Conservation (phyloP, 768 basidiomycete genomes). For the Tylopilus balloui region DNA sequence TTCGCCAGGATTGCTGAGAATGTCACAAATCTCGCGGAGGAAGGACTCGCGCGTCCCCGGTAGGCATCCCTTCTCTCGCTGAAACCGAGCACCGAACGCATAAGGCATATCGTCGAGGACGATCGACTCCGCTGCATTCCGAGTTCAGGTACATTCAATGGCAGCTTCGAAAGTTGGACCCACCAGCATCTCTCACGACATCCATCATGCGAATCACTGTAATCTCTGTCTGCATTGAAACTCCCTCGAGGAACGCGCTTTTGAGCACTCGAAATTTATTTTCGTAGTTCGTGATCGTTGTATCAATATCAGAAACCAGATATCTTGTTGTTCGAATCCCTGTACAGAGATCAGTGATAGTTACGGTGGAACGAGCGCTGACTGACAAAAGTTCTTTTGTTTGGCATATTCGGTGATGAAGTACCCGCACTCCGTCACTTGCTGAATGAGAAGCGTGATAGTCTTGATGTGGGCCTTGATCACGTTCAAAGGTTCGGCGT, state of each 20-base stretch:
- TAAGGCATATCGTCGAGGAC: no score
- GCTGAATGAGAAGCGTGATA: not conserved
- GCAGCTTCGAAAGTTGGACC: not conserved
- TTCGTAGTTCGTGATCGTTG: not conserved
- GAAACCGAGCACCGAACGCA: no score
- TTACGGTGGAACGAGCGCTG: not conserved
- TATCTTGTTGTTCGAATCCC: not conserved
- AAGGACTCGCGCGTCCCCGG: not conserved
- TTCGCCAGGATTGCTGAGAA: not conserved
- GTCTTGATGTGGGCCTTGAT: not conserved
- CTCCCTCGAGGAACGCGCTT: not conserved
- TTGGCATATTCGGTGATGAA: slow-evolving; percentile 2
- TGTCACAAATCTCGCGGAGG: not conserved
- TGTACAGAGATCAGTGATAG: not conserved
- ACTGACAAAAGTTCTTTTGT: not conserved
- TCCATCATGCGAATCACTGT: no score
- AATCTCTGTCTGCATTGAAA: not conserved
- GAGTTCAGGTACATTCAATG: not conserved
- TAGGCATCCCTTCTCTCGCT: slow-evolving; percentile 3
- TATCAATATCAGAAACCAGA: not conserved
- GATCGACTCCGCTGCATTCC: not conserved
- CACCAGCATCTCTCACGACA: not conserved
- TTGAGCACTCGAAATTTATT: not conserved
- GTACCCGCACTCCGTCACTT: slow-evolving; percentile 4
- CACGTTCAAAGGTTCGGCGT: not conserved